Conservation (phyloP, 1,284 basidiomycete species). For the Papiliotrema terrestris region DNA sequence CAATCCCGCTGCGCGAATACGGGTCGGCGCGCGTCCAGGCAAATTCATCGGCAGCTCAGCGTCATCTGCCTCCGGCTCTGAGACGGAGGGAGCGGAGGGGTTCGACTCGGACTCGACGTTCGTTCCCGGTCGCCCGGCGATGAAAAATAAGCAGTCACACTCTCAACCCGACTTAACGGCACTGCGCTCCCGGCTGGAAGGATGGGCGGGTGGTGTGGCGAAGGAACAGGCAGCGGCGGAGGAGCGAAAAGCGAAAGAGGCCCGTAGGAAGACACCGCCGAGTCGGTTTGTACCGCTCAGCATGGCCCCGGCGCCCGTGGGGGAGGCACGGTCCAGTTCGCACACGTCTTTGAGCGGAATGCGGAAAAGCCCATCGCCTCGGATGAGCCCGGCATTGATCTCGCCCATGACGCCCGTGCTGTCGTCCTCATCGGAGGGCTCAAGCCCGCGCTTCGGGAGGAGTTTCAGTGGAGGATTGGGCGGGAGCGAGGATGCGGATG, state of each 20-base stretch:
- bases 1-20: background rate
- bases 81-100: slow-evolving; percentile 35
- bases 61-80: slow-evolving; percentile 2
- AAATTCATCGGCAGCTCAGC: slow-evolving; percentile 4
- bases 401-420: slow-evolving; percentile 27
- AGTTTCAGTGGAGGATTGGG: slow-evolving; percentile 20
- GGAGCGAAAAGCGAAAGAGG: slow-evolving; percentile 4
- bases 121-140: slow-evolving; percentile 19
- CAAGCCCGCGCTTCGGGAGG: slow-evolving; percentile 1
- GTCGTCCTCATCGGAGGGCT: slow-evolving; percentile 8
- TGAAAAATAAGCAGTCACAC: slow-evolving; percentile 22
- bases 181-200: slow-evolving; percentile 31
- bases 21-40: background rate
- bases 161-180: slow-evolving; percentile 42
- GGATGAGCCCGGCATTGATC: slow-evolving; percentile 10
- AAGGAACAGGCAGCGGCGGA: slow-evolving; percentile 8
- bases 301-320: slow-evolving; percentile 6
- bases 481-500: slow-evolving; percentile 42
- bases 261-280: slow-evolving; percentile 1
- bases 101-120: slow-evolving; percentile 35
- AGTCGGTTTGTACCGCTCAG: slow-evolving; percentile 1
- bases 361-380: slow-evolving; percentile 22
- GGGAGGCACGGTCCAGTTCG: slow-evolving; percentile 13
- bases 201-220: slow-evolving; percentile 29
- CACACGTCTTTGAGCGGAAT: slow-evolving; percentile 14